phyloP scores from a whole-genome alignment of 2,329 filamentous ascomycete species.

The Cytospora chrysosperma region DNA sequence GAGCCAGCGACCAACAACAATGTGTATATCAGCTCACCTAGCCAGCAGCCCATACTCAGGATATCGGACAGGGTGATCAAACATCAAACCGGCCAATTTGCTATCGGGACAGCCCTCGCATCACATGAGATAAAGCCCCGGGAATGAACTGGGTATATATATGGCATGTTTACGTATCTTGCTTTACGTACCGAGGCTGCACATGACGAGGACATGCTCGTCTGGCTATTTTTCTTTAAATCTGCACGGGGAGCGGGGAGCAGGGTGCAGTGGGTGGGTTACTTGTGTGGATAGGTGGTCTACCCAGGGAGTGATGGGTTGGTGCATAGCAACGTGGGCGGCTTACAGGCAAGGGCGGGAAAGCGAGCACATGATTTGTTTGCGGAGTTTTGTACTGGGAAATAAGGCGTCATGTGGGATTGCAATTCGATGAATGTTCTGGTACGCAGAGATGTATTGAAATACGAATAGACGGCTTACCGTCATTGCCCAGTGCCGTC shows the following conservation, averaged over 20 bases:
- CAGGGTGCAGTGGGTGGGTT: neutral
- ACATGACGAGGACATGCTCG: neutral
- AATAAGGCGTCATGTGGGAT: slow-evolving; percentile 5
- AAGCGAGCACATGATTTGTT: slow-evolving; percentile 19
- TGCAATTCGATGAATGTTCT: neutral
- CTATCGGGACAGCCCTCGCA: neutral
- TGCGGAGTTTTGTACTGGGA: neutral
- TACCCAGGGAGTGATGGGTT: neutral
- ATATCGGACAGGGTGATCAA: neutral
- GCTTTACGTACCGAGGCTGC: neutral
- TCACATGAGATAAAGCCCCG: neutral
- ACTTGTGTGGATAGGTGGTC: neutral
- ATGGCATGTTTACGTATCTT: neutral
- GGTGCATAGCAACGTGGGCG: neutral
- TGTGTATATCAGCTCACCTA: slow-evolving; percentile 16
- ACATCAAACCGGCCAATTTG: neutral
- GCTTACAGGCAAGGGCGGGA: neutral
- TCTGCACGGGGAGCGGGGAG: neutral
- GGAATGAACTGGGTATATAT: slow-evolving; percentile 6
- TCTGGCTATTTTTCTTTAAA: neutral
- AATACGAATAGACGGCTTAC: neutral
- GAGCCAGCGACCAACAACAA: slow-evolving; percentile 9
- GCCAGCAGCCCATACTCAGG: slow-evolving; percentile 5
- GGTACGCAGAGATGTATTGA: neutral
- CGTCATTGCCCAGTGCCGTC: neutral